Evolutionary conservation across 1,284 basidiomycete species (phyloP), one percentile per base, ranked within the genome.

Genomic region (Melanopsichium pennsylvanicum): DNA sequence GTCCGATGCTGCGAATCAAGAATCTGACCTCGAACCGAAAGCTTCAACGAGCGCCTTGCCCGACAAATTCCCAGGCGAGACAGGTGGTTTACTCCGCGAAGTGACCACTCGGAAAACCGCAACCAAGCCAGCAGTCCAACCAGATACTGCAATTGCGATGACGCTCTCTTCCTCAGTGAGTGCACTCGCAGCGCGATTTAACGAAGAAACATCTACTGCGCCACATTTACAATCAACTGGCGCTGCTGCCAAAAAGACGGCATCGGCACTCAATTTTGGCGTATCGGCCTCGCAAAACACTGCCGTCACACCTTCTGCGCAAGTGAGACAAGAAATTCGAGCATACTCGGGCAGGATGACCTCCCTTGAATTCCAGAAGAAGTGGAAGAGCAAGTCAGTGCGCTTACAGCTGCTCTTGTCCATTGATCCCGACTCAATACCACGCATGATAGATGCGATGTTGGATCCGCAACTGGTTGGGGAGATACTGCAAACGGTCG

Each of bases 301-400:
- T 8, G 18, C 16, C 5, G 18, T 9, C 3, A 7, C 26, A 15
- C 16, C 35, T 2, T n/a, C 19, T 9, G 39, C 25, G 8, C 54
- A 33, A 21, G 4, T 22, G 2, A 35, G 12, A 15, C 34, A 26
- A 3, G 18, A 16, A 35, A 5, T 21, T 2, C 33, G n/a, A 16
- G 2, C 29, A 7, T n/a, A 27, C 2, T 10, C 35, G 8, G 26
- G 25, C 9, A 59, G 40, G 21, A 40, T 64, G 35, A 49, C 55
- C 12, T 51, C 66, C 12, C 55, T 68, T 23, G 71, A 71, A 22
- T 73, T 68, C 29, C 51, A 68, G 16, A 57, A 59, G 16, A 57
- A 42, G 21, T 66, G 62, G 62, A 73, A 71, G 40, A 49, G 50
- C 45, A 56, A 44, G 43, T 5, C 31, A 12, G 40, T 29, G 0